Percentiles rank a stretch among this genome's conserved stretches.
phyloP scores from a whole-genome alignment of 2,329 filamentous ascomycete species.

The Coniochaeta pulveracea region DNA sequence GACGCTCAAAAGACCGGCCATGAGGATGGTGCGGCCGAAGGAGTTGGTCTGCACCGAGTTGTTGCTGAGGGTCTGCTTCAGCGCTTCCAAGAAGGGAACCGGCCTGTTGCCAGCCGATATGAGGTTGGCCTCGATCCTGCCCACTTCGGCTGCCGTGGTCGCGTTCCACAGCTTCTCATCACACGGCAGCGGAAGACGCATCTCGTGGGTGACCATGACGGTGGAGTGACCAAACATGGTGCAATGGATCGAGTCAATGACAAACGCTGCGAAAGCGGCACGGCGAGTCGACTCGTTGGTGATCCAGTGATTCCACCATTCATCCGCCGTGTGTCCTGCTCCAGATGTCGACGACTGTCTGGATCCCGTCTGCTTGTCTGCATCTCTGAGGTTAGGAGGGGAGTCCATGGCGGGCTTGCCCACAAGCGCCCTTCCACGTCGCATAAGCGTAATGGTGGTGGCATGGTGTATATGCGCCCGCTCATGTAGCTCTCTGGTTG shows the following conservation, averaged over 20 bases:
- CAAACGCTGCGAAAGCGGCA: constrained; percentile 85
- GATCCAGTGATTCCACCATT: constrained; percentile 96
- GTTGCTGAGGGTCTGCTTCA: constrained; percentile 82
- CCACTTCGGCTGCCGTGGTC: constrained; percentile 76
- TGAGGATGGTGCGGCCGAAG: constrained; percentile 85
- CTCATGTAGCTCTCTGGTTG: constrained; percentile 82
- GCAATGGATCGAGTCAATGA: constrained; percentile 90
- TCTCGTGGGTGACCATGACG: constrained; percentile 93
- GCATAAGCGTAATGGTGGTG: constrained; percentile 90
- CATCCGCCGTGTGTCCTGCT: constrained; percentile 59
- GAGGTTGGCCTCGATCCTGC: constrained; percentile 69
- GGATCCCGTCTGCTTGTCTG: constrained; percentile 39
- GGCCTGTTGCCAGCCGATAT: constrained; percentile 74
- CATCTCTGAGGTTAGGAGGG: constrained; percentile 60
- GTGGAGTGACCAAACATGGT: constrained; percentile 97
- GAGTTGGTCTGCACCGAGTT: constrained; percentile 81
- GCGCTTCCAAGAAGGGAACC: constrained; percentile 77
- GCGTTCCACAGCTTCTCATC: constrained; percentile 91
- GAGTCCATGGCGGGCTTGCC: constrained; percentile 78
- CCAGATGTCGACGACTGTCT: constrained; percentile 52
- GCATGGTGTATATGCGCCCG: constrained; percentile 94
- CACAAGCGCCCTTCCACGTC: constrained; percentile 80
- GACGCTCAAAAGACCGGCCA: constrained; percentile 86
- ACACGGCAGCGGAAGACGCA: constrained; percentile 82
- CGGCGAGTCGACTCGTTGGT: constrained; percentile 83